Evolutionary conservation across 192 early-diverging fungal species (phyloP).

Genomic region (Coemansia sp.): DNA sequence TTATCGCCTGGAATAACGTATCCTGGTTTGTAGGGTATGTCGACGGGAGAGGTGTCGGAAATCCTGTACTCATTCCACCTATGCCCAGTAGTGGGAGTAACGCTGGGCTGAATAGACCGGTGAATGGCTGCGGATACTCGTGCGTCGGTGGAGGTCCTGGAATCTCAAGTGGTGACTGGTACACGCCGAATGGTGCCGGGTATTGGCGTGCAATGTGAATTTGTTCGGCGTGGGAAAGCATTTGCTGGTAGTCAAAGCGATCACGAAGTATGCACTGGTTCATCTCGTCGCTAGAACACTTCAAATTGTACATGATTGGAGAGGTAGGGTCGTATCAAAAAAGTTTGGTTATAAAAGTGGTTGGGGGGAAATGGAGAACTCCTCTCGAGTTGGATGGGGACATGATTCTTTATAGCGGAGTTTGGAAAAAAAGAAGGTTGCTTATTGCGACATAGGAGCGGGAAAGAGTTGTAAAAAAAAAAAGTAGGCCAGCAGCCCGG

Average conservation of each 20-base stretch:
- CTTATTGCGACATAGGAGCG: slow-evolving; percentile 2
- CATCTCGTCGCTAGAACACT: not conserved
- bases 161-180: not conserved
- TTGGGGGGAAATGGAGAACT: not conserved
- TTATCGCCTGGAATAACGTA: not conserved
- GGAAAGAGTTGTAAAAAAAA: not conserved
- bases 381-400: not conserved
- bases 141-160: not conserved
- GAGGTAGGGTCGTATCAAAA: too few relatives aligned
- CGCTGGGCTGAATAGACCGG: not conserved
- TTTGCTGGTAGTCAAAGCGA: not conserved
- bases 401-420: slow-evolving; percentile 7
- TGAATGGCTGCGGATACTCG: not conserved
- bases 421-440: not conserved
- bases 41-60: not conserved
- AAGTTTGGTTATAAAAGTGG: not conserved
- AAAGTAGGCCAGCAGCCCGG: not conserved
- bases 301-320: too few relatives aligned
- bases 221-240: not conserved
- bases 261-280: not conserved
- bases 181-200: not conserved
- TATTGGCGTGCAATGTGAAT: not conserved
- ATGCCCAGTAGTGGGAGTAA: not conserved
- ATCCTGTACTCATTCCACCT: not conserved
- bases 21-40: not conserved